phyloP scores from a whole-genome alignment of 2,329 filamentous ascomycete species.

The Colletotrichum graminicola region DNA sequence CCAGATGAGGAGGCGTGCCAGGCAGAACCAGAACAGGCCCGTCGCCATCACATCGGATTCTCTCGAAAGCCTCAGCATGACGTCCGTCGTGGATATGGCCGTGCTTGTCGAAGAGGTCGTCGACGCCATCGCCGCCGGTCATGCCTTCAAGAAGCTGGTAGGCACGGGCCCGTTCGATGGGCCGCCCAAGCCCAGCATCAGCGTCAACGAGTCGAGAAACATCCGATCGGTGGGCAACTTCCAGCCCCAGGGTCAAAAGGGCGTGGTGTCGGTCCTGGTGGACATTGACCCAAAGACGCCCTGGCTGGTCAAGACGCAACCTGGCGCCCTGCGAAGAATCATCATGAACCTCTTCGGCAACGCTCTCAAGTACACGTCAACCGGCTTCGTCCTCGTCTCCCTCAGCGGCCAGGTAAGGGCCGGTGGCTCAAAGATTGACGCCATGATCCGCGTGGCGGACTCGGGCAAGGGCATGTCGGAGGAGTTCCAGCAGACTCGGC shows the following conservation, averaged over 20 bases:
- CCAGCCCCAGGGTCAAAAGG: slow-evolving; percentile 44
- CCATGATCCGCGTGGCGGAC: slow-evolving; percentile 65
- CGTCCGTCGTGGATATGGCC: slow-evolving; percentile 49
- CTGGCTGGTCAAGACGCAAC: slow-evolving; percentile 67
- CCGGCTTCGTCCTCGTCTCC: slow-evolving; percentile 62
- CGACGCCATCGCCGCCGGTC: slow-evolving; percentile 53
- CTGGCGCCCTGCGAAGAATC: slow-evolving; percentile 64
- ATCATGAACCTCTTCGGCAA: slow-evolving; percentile 75
- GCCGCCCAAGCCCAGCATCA: slow-evolving; percentile 38
- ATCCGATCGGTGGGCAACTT: slow-evolving; percentile 27
- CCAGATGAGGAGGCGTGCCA: slow-evolving; percentile 43
- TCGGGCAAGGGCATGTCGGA: slow-evolving; percentile 74
- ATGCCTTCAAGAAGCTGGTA: slow-evolving; percentile 49
- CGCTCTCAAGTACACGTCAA: slow-evolving; percentile 70
- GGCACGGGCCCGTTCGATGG: slow-evolving; percentile 19
- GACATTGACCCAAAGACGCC: slow-evolving; percentile 59
- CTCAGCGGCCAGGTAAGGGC: slow-evolving; percentile 45
- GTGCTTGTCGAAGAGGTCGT: slow-evolving; percentile 54
- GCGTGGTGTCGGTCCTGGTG: slow-evolving; percentile 60
- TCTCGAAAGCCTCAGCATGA: slow-evolving; percentile 50
- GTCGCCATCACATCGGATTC: slow-evolving; percentile 47
- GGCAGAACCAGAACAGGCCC: slow-evolving; percentile 42
- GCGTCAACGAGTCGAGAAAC: slow-evolving; percentile 1
- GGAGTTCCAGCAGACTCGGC: slow-evolving; percentile 69
- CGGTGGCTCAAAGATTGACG: slow-evolving; percentile 45